Evolutionary conservation across 140 eudicot species (phyloP).

Genomic region (Stevia rebaudiana): DNA sequence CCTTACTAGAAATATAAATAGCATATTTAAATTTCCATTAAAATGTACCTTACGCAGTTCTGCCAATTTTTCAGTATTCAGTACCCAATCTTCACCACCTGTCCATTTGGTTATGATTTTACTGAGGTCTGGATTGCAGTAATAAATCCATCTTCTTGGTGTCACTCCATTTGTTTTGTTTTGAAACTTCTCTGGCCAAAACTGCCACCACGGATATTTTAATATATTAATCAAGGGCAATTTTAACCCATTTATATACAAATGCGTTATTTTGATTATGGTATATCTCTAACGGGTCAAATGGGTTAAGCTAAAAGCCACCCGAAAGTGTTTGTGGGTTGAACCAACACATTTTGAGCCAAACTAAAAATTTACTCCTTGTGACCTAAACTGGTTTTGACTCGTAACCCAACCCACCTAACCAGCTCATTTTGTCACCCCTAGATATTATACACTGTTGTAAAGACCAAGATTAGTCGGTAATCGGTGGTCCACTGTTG

Average conservation of each 20-base stretch:
- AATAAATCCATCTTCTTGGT: slow-evolving; percentile 89
- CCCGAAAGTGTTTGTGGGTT: background rate
- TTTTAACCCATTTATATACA: background rate
- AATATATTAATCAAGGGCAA: background rate
- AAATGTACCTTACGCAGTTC: slow-evolving; percentile 64
- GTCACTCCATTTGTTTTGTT: slow-evolving; percentile 99
- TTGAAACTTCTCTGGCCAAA: slow-evolving; percentile 96
- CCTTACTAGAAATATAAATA: background rate
- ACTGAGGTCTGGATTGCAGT: slow-evolving; percentile 91
- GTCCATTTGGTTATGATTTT: slow-evolving; percentile 81
- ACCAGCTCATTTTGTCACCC: background rate
- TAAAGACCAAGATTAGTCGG: no score
- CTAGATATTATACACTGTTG: no score
- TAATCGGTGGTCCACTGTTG: no score
- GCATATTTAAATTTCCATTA: background rate
- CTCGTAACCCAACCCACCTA: background rate
- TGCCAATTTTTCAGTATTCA: slow-evolving; percentile 72
- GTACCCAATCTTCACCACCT: slow-evolving; percentile 85
- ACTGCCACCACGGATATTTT: slow-evolving; percentile 33
- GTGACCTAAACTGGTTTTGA: background rate
- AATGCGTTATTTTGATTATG: background rate
- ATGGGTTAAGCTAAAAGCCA: slow-evolving; percentile 1
- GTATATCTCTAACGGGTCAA: background rate
- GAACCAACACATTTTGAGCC: background rate
- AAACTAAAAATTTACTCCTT: background rate